These are phyloP conservation scores for Mrakia hoshinonis DNA, from an alignment of 768 basidiomycete genomes.

Conservation along the genomic window DNA sequence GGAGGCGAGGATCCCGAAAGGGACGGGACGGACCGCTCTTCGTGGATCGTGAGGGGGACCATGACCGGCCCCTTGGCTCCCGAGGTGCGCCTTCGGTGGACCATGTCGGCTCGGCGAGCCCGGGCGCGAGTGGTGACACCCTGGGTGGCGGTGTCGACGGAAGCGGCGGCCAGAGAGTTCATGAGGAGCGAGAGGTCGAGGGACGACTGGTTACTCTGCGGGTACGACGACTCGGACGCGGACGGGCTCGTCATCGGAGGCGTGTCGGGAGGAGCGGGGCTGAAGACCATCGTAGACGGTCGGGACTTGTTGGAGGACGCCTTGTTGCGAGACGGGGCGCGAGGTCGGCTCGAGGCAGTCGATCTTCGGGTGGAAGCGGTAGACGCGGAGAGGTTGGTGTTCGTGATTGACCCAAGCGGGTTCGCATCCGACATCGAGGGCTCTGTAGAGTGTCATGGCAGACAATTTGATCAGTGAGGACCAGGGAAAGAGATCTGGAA, in stretches of 20 bases:
- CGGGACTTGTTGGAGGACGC: not conserved
- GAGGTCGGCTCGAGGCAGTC: not conserved
- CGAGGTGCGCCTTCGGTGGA: slow-evolving; percentile 7
- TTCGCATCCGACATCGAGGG: slow-evolving; percentile 3
- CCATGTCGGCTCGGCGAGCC: slow-evolving; percentile 3
- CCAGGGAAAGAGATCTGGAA: not conserved
- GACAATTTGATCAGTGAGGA: not conserved
- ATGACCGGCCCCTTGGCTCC: not conserved
- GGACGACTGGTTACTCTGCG: not conserved
- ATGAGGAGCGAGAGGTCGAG: slow-evolving; percentile 12
- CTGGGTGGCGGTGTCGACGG: not conserved
- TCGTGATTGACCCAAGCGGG: not conserved
- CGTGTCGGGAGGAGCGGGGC: not conserved
- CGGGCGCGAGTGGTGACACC: not conserved
- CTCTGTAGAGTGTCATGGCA: not conserved
- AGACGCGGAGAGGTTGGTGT: slow-evolving; percentile 1
- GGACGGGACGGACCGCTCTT: not conserved
- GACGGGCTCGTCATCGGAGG: slow-evolving; percentile 8
- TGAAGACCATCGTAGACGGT: slow-evolving; percentile 3
- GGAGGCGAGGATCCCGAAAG: slow-evolving; percentile 2
- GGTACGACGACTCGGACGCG: not conserved
- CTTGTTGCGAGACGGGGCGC: not conserved
- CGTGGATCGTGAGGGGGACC: slow-evolving; percentile 18
- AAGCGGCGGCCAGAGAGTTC: not conserved
- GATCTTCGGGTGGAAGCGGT: not conserved